Conservation (phyloP, 2,329 filamentous ascomycete species). For the Leptographium radiaticola region DNA sequence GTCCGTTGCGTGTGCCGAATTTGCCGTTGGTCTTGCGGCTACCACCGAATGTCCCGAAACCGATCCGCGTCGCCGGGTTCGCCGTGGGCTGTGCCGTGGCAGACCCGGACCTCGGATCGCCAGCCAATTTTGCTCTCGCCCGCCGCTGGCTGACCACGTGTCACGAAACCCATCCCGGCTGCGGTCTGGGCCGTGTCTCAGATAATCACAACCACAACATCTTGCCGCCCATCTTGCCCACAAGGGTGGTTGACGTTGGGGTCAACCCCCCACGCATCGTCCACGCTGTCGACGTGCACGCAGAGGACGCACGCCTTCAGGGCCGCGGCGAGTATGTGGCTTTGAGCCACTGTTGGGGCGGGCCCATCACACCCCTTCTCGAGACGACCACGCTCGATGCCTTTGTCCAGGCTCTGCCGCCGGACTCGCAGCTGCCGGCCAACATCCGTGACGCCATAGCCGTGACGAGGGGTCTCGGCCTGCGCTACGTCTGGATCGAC, state of each 20-base stretch:
- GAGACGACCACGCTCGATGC: not conserved
- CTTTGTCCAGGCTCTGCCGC: not conserved
- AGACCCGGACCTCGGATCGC: not conserved
- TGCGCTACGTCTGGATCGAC: slow-evolving; percentile 9
- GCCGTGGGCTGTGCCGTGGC: not conserved
- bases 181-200: too few relatives aligned
- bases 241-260: slow-evolving; percentile 1
- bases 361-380: not conserved
- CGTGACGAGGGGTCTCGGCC: not conserved
- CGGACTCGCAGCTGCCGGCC: not conserved
- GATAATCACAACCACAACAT: not conserved
- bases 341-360: slow-evolving; percentile 7
- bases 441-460: slow-evolving; percentile 7
- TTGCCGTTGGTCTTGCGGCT: too few relatives aligned
- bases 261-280: not conserved
- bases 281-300: not conserved
- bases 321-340: slow-evolving; percentile 3
- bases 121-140: not conserved
- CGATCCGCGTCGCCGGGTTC: not conserved
- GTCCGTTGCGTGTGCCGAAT: not conserved
- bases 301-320: not conserved
- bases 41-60: too few relatives aligned
- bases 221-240: not conserved
- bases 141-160: slow-evolving; percentile 4
- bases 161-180: too few relatives aligned